Base-by-base conservation (phyloP, 441 rosid species). In the Biscutella auriculata region DNA sequence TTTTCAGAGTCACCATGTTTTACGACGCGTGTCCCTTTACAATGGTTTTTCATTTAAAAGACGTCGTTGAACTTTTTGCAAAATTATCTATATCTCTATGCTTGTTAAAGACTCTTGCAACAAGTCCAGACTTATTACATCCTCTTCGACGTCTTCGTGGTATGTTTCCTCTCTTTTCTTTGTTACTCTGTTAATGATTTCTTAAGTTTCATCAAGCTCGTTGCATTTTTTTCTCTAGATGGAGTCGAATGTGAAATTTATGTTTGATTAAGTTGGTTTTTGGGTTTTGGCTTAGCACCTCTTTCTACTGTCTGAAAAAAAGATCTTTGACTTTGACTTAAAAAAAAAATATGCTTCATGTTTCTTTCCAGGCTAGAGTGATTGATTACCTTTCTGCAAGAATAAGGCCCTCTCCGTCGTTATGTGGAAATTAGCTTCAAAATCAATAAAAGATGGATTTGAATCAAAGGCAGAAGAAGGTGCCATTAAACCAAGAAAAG, bases 401-500 rank as follows among this genome's bases (percentile, higher is more conserved):
- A n/a, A n/a, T n/a, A n/a, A n/a, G n/a, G n/a, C n/a, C n/a, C 32
- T 9, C 59, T 12, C 19, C 40, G 13, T 40, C n/a, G 43, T 42
- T 53, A 81, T 88, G 95, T 83, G 87, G 95, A 71, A 67, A 15
- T 71, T 83, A 57, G 76, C 82, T 60, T 76, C 88, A 32, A 82
- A 70, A 61, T 57, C 76, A 32, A 63, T 67, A 6, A 51, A 47
- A 39, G 67, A 79, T 36, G 72, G 76, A 48, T 54, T 67, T 60
- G 62, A 67, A 35, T 57, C 69, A 50, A 77, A 66, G 60, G 72
- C 60, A 40, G 63, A 68, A 21, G 59, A 68, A 10, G 67, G 66
- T 17, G 33, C 17, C 17, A 41, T 41, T 45, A 77, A 69, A 61
- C 64, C 34, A 6, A 60, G 34, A 60, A 78, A 63, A 56, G 63